Conservation (phyloP, 129 eudicot genomes). For the Centella asiatica region DNA sequence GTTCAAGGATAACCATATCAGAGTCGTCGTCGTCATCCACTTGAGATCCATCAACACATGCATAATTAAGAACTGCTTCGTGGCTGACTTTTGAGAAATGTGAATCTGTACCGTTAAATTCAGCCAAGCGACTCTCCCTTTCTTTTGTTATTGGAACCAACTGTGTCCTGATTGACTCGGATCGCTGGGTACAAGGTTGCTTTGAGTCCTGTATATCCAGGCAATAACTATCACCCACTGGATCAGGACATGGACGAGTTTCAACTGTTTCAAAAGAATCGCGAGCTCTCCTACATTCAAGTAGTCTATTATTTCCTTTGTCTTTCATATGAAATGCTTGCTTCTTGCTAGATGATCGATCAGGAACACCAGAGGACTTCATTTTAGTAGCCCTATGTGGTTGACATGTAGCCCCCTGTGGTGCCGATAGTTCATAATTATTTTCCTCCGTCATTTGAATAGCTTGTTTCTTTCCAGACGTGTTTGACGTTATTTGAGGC, state of each 20-base stretch:
- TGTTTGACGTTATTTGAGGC: slow-evolving; percentile 11
- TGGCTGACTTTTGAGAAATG: slow-evolving; percentile 16
- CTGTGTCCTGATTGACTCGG: slow-evolving; percentile 20
- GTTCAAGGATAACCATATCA: slow-evolving; percentile 77
- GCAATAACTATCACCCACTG: slow-evolving; percentile 13
- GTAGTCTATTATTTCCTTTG: slow-evolving; percentile 18
- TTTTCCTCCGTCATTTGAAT: slow-evolving; percentile 24
- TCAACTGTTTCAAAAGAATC: slow-evolving; percentile 7
- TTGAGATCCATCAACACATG: slow-evolving; percentile 14
- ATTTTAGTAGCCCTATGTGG: slow-evolving; percentile 11
- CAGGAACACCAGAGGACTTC: slow-evolving; percentile 6
- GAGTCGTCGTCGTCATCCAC: slow-evolving; percentile 65
- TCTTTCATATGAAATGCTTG: slow-evolving; percentile 24
- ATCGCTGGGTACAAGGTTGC: slow-evolving; percentile 18
- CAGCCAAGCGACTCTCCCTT: slow-evolving; percentile 17
- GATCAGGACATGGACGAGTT: slow-evolving; percentile 6
- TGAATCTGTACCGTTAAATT: slow-evolving; percentile 20
- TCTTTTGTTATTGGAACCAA: slow-evolving; percentile 21
- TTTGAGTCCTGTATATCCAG: slow-evolving; percentile 12
- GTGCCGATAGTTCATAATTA: slow-evolving; percentile 3
- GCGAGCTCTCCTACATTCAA: slow-evolving; percentile 13
- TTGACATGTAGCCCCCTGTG: not conserved
- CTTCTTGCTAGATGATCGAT: slow-evolving; percentile 11
- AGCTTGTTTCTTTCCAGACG: slow-evolving; percentile 18
- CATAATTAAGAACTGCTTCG: slow-evolving; percentile 23